These are phyloP conservation scores for Phytophthora constricta DNA, from an alignment of 352 stramenopile genomes.

Conservation along the genomic window DNA sequence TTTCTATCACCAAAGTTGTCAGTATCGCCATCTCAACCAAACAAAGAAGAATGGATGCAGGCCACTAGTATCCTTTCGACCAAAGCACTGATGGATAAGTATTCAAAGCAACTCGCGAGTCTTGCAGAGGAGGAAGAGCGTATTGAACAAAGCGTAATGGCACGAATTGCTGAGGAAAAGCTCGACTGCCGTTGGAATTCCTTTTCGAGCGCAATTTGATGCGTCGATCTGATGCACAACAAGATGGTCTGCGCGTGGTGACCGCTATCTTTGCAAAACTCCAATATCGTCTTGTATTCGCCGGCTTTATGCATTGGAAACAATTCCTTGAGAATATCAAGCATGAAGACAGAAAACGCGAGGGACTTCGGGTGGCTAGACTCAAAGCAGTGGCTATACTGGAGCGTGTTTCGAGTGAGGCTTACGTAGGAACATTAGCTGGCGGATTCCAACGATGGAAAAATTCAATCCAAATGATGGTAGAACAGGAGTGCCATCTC, in stretches of 20 bases:
- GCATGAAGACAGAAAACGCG: slow-evolving; percentile 31
- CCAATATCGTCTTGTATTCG: slow-evolving; percentile 61
- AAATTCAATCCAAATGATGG: slow-evolving; percentile 6
- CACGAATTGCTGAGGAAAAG: slow-evolving; percentile 60
- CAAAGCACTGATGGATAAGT: slow-evolving; percentile 15
- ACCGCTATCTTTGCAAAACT: slow-evolving; percentile 73
- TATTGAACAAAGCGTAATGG: slow-evolving; percentile 43
- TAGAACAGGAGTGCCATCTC: slow-evolving; percentile 29
- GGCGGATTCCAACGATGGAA: slow-evolving; percentile 49
- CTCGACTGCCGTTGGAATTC: slow-evolving; percentile 68
- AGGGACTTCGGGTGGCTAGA: slow-evolving; percentile 38
- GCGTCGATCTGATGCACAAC: slow-evolving; percentile 53
- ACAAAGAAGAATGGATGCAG: slow-evolving; percentile 4
- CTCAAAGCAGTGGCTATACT: slow-evolving; percentile 54
- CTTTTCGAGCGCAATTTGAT: slow-evolving; percentile 80
- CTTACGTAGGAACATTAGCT: slow-evolving; percentile 55
- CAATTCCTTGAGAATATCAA: slow-evolving; percentile 20
- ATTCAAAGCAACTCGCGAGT: slow-evolving; percentile 18
- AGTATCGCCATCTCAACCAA: neutral
- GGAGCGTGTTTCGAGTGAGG: slow-evolving; percentile 60
- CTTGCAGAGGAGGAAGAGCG: slow-evolving; percentile 28
- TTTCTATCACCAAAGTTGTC: slow-evolving; percentile 11
- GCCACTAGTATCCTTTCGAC: neutral
- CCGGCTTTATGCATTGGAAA: slow-evolving; percentile 54
- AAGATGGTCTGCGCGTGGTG: slow-evolving; percentile 62